A percentile compares a stretch with the other conserved stretches of the same genome.
Evolutionary conservation across 2,329 filamentous ascomycete species (phyloP).

Genomic region (Thermomyces lanuginosus): DNA sequence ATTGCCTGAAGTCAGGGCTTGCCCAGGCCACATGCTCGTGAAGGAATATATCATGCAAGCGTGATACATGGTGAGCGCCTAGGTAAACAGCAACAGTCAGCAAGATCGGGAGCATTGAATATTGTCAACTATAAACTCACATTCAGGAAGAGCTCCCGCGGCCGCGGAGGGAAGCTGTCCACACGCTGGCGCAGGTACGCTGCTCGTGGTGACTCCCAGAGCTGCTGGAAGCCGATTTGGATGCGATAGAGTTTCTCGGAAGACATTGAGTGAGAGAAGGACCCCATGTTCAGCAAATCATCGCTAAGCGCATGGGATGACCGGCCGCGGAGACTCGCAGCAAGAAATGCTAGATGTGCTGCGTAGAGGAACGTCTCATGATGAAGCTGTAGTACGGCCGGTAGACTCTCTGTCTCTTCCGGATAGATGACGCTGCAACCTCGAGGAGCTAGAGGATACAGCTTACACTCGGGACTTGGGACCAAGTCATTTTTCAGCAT

Average conservation of each 20-base stretch:
- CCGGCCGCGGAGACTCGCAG: slow-evolving; percentile 24
- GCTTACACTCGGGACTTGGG: slow-evolving; percentile 24
- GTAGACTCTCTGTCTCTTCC: slow-evolving; percentile 22
- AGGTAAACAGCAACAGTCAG: slow-evolving; percentile 6
- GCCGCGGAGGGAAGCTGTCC: slow-evolving; percentile 19
- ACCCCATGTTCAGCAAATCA: slow-evolving; percentile 1
- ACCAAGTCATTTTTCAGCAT: slow-evolving; percentile 34
- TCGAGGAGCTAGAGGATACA: slow-evolving; percentile 20
- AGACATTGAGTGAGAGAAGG: slow-evolving; percentile 10
- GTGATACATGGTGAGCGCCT: slow-evolving; percentile 34
- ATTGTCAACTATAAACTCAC: slow-evolving; percentile 15
- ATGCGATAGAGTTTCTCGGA: slow-evolving; percentile 21
- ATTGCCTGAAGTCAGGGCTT: slow-evolving; percentile 26
- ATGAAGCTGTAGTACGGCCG: slow-evolving; percentile 29
- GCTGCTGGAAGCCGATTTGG: slow-evolving; percentile 20
- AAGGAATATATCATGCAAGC: slow-evolving; percentile 36
- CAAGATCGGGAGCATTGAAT: background rate
- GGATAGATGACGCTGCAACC: slow-evolving; percentile 21
- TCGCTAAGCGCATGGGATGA: slow-evolving; percentile 6
- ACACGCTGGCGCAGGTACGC: slow-evolving; percentile 21
- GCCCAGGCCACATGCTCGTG: slow-evolving; percentile 37
- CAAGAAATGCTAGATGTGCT: slow-evolving; percentile 29
- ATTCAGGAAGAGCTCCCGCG: slow-evolving; percentile 28
- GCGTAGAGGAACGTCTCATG: slow-evolving; percentile 31
- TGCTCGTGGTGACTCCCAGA: slow-evolving; percentile 24